Evolutionary conservation across 192 early-diverging fungal genomes (phyloP), one percentile per base, ranked within the genome.

Genomic region (Coemansia guatemalensis): DNA sequence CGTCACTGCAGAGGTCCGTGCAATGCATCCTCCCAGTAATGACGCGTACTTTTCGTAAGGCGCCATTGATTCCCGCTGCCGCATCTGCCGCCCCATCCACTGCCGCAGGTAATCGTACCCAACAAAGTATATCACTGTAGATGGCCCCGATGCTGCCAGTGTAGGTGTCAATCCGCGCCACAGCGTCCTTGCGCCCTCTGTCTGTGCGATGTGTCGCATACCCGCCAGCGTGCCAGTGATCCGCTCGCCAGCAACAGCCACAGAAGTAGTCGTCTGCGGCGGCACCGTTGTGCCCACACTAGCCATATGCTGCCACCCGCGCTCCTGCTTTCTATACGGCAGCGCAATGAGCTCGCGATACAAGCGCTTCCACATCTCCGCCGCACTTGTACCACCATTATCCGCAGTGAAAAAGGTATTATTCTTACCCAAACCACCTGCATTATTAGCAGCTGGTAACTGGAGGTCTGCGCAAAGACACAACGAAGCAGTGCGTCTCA

Each of bases 121-220:
- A 3, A 94, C 87, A 82, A 94, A 98, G 71, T 98, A 98, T 25
- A 97, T 87, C 27, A 95, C 87, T 1, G 94, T 96, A 1, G 93
- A 87, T 0, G 96, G 96, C 1, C 92, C 84, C 5, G 93, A 93
- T 85, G 96, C 94, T 27, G 89, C 82, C 60, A 99, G 71, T 6
- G 94, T 91, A 2, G 96, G 93, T 23, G 86, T 82, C 32, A 99
- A 79, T 0, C 96, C 95, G 54, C 90, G 81, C 92, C 92, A 99
- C 48, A 99, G 83, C 8, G 85, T 87, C n/a, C 79, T 51, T 0
- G 86, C 32, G 0, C 96, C 96, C 77, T 98, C 93, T 27, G 88
- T 81, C 23, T 85, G 81, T 8, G 86, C 81, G 68, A 98, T 96
- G 52, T 90, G 88, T 5, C 83, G 77, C 57, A 96, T 80, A 0